Percentiles rank a stretch among this genome's conserved stretches.
These are phyloP conservation scores for Basidioascus undulatus DNA, from an alignment of 768 basidiomycete species.

Conservation along the genomic window DNA sequence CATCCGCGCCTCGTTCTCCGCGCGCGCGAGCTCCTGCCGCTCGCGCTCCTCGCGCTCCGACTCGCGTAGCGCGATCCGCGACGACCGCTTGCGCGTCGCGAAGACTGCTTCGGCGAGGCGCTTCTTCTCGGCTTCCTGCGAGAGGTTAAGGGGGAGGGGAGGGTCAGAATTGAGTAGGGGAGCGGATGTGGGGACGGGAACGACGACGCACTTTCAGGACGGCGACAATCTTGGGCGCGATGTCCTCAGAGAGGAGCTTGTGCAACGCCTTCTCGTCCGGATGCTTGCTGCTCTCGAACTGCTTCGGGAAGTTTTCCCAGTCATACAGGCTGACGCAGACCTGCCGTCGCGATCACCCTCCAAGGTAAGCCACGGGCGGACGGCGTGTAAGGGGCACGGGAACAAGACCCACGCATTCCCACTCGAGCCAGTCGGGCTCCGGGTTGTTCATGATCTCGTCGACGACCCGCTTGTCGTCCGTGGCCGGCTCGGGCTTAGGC, in stretches of 20 bases:
- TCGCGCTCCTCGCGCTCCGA: conserved; percentile 15
- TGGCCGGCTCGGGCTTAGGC: too few species aligned
- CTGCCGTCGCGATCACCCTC: conserved; percentile 7
- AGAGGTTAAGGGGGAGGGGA: background rate
- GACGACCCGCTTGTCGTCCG: background rate
- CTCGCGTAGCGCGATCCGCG: conserved; percentile 17
- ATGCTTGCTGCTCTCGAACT: conserved; percentile 15
- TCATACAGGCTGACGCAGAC: conserved; percentile 19
- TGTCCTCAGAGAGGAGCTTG: conserved; percentile 12
- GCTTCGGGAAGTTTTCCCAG: conserved; percentile 18
- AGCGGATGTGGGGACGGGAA: background rate
- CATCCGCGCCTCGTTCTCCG: conserved; percentile 18
- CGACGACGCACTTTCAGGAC: conserved; percentile 14
- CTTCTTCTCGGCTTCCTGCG: conserved; percentile 17
- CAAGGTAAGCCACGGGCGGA: conserved; percentile 4
- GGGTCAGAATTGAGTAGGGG: background rate
- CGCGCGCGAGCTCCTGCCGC: conserved; percentile 12
- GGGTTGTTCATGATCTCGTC: conserved; percentile 4
- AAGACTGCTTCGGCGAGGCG: conserved; percentile 15
- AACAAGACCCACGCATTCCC: conserved; percentile 18
- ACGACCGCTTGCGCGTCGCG: conserved; percentile 19
- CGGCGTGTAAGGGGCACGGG: too few species aligned
- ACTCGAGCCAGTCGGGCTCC: conserved; percentile 15
- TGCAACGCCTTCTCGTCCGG: conserved; percentile 18
- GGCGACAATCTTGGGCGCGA: conserved; percentile 14